These are phyloP conservation scores for Acacia crassicarpa DNA, from an alignment of 306 rosid species.

Conservation along the genomic window DNA sequence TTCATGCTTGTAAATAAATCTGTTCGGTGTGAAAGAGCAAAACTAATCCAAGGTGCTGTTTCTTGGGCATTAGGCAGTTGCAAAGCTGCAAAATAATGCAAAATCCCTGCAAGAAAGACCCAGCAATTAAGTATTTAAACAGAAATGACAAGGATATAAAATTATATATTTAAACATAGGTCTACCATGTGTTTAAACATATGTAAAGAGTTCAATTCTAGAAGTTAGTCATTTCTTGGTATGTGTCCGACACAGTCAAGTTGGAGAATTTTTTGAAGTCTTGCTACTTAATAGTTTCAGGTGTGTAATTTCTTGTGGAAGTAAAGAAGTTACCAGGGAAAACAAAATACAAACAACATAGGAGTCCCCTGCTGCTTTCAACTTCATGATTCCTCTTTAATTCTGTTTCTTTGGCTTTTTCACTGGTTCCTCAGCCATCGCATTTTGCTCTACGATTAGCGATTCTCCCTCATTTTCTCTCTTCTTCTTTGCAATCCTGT, in stretches of 20 bases:
- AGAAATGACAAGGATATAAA: not conserved
- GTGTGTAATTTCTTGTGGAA: not conserved
- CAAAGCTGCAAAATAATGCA: not conserved
- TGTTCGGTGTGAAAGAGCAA: not conserved
- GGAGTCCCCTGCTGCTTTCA: not conserved
- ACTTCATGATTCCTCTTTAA: not conserved
- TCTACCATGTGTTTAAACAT: not conserved
- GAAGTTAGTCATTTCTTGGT: not conserved
- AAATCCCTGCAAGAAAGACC: not conserved
- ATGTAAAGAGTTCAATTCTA: not conserved
- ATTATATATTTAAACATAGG: not conserved
- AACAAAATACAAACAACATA: not conserved
- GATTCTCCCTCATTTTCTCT: not conserved
- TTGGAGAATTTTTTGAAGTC: not conserved
- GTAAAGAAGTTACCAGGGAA: not conserved
- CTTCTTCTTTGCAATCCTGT: constrained; percentile 12
- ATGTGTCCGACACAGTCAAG: not conserved
- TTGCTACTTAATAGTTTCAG: not conserved
- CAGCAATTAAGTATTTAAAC: not conserved
- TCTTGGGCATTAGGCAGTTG: not conserved
- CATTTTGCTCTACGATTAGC: not conserved
- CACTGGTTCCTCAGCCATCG: not conserved
- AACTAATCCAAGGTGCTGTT: not conserved
- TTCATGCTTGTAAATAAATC: not conserved
- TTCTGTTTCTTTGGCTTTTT: constrained; percentile 8